Evolutionary conservation across 176 grass and related monocot genomes (phyloP).

Genomic region (Eleusine indica): DNA sequence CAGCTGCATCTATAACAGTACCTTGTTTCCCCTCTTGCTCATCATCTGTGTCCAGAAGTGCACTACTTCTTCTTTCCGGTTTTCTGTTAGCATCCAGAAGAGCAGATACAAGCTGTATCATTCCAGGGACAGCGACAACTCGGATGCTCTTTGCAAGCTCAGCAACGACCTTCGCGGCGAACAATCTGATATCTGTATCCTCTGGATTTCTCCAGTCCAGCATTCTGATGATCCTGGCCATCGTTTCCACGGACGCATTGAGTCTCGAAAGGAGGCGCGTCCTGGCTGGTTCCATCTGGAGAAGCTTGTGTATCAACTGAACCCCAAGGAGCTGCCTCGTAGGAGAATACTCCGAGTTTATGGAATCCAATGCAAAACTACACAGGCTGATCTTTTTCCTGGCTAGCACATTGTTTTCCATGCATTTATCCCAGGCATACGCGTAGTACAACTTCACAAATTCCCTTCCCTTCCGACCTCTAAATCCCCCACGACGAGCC

Average conservation of each 20-base stretch:
- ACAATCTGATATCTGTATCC: too few species aligned
- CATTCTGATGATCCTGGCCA: too few species aligned
- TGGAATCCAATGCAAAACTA: constrained; percentile 13
- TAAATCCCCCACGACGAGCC: background rate
- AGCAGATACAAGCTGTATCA: too few species aligned
- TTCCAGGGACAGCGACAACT: too few species aligned
- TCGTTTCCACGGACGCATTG: background rate
- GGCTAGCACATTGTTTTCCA: background rate
- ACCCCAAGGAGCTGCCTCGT: constrained; percentile 17
- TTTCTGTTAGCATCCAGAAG: too few species aligned
- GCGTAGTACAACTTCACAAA: constrained; percentile 6
- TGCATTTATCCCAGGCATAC: constrained; percentile 1
- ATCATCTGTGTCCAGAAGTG: too few species aligned
- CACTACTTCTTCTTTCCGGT: too few species aligned
- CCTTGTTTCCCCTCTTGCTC: too few species aligned
- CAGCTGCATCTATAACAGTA: too few species aligned
- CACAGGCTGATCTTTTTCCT: constrained; percentile 1
- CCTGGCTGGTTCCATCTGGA: background rate
- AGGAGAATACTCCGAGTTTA: background rate
- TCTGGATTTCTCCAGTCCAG: too few species aligned
- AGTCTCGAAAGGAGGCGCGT: background rate
- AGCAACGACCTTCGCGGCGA: too few species aligned
- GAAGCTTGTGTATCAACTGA: background rate
- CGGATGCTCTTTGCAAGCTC: too few species aligned
- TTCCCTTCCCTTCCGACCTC: background rate